Percentiles rank a stretch among this genome's conserved stretches.
Evolutionary conservation across 2,329 filamentous ascomycete species (phyloP).

Genomic region (Monilinia aucupariae): DNA sequence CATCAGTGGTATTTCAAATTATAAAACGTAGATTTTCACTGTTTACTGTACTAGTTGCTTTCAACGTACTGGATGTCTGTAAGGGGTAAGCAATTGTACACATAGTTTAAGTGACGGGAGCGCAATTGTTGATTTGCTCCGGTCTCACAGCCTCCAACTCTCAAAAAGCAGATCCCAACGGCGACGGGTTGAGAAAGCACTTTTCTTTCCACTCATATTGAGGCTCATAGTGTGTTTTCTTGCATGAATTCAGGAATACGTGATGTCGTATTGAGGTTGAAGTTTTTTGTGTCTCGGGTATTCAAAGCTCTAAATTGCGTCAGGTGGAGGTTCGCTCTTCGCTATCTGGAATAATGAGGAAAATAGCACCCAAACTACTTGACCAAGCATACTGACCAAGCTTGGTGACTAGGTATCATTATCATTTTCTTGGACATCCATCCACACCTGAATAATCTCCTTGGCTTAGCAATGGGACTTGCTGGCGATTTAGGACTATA

Average conservation of each 20-base stretch:
- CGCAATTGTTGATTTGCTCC: neutral
- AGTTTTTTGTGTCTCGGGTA: neutral
- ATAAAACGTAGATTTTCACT: neutral
- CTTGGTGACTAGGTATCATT: constrained; percentile 12
- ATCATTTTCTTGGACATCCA: constrained; percentile 14
- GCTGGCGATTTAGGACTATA: constrained; percentile 3
- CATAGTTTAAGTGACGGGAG: neutral
- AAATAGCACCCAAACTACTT: neutral
- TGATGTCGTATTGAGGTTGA: neutral
- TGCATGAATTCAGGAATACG: neutral
- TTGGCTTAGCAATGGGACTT: constrained; percentile 2
- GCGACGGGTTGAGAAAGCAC: neutral
- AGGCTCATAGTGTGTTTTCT: neutral
- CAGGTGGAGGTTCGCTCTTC: neutral
- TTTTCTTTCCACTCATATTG: constrained; percentile 1
- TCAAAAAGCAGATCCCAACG: neutral
- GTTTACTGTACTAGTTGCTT: neutral
- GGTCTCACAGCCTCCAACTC: neutral
- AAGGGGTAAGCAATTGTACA: neutral
- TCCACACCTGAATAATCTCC: constrained; percentile 14
- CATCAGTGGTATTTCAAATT: neutral
- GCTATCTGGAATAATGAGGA: neutral
- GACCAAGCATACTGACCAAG: neutral
- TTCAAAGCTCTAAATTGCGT: neutral
- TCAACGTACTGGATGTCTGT: neutral